phyloP scores from a whole-genome alignment of 2,329 filamentous ascomycete genomes.

The Colletotrichum scovillei region DNA sequence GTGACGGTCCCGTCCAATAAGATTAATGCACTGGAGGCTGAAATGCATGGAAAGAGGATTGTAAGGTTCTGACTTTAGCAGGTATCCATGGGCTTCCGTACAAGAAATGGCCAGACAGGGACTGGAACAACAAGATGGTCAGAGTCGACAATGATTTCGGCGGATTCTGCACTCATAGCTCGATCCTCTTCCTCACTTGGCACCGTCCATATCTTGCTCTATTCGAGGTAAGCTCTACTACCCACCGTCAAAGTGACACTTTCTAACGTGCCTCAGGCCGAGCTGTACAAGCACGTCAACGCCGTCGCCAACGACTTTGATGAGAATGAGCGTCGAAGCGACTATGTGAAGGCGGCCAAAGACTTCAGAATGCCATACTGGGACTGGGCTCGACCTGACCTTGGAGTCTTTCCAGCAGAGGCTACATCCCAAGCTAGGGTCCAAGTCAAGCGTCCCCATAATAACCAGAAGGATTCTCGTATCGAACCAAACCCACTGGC shows the following conservation, averaged over 20 bases:
- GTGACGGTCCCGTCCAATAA: too few species aligned
- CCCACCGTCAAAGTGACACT: background rate
- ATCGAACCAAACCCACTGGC: constrained; percentile 15
- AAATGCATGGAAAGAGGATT: too few species aligned
- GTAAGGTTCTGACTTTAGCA: constrained; percentile 12
- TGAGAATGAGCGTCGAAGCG: constrained; percentile 28
- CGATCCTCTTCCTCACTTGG: constrained; percentile 72
- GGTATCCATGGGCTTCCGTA: constrained; percentile 48
- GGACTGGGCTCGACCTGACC: constrained; percentile 44
- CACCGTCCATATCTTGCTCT: constrained; percentile 74
- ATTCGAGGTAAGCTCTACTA: constrained; percentile 58
- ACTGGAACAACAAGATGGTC: constrained; percentile 36
- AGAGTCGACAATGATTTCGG: constrained; percentile 50
- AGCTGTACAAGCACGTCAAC: constrained; percentile 40
- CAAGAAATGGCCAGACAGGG: constrained; percentile 39
- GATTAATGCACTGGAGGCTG: too few species aligned
- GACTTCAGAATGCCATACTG: constrained; percentile 47
- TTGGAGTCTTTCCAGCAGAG: constrained; percentile 38
- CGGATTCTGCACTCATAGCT: constrained; percentile 75
- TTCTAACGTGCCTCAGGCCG: constrained; percentile 34
- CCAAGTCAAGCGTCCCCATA: constrained; percentile 40
- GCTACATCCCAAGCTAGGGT: constrained; percentile 30
- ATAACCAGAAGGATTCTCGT: constrained; percentile 8
- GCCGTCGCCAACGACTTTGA: constrained; percentile 40
- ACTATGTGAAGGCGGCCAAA: constrained; percentile 42